A percentile compares a stretch with the other conserved stretches of the same genome.
phyloP scores from a whole-genome alignment of 2,329 filamentous ascomycete genomes.

The Penicillium aurantiogriseum region DNA sequence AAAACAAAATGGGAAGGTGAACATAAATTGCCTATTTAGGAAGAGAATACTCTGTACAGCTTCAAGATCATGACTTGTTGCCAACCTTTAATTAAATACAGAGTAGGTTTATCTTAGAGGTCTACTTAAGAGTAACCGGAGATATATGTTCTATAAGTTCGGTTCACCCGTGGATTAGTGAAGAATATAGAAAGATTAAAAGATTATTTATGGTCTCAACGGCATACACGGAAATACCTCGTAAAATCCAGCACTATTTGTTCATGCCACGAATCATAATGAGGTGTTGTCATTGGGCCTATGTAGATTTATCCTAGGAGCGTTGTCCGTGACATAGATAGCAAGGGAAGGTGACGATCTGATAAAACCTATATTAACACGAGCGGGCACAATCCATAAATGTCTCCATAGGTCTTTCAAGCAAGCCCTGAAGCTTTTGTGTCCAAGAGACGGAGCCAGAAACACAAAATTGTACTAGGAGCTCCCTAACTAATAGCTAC shows the following conservation, averaged over 20 bases:
- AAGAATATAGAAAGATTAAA: too few species aligned
- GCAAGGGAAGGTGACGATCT: not conserved
- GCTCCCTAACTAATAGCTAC: not conserved
- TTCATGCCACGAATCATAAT: too few species aligned
- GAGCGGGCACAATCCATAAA: too few species aligned
- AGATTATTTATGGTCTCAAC: too few species aligned
- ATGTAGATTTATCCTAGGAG: not conserved
- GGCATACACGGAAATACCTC: too few species aligned
- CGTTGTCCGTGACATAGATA: not conserved
- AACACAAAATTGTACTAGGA: not conserved
- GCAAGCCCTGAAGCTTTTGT: not conserved
- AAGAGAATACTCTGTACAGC: not conserved
- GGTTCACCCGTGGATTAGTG: too few species aligned
- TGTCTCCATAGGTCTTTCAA: not conserved
- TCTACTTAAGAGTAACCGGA: too few species aligned
- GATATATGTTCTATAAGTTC: too few species aligned
- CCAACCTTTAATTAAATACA: not conserved
- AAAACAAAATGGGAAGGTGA: not conserved
- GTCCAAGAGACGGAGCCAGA: too few species aligned
- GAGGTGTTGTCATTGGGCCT: not conserved
- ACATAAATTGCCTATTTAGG: not conserved
- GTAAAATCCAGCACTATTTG: too few species aligned
- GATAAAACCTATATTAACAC: too few species aligned
- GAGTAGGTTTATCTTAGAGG: too few species aligned
- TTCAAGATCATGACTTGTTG: not conserved